Conservation (phyloP, 1,284 basidiomycete genomes). For the Agroathelia rolfsii region DNA sequence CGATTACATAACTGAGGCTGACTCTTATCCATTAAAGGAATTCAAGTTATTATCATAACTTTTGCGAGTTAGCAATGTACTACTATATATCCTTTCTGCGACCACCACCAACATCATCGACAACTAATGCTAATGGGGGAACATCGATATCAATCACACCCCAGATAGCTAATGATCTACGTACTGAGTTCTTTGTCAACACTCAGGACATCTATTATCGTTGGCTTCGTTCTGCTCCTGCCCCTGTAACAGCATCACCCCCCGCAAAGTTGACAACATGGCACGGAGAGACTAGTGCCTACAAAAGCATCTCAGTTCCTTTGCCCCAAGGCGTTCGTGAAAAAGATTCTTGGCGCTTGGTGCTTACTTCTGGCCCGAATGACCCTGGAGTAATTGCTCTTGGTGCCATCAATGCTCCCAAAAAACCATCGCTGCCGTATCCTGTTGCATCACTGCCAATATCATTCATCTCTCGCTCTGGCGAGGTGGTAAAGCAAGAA, state of each 20-base stretch:
- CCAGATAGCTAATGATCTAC: conserved; percentile 71
- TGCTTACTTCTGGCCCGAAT: conserved; percentile 36
- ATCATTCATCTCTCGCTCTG: conserved; percentile 27
- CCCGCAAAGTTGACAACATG: conserved; percentile 65
- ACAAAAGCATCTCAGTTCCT: conserved; percentile 62
- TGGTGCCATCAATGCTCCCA: no score
- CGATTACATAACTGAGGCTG: no score
- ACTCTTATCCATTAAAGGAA: no score
- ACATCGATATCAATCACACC: conserved; percentile 47
- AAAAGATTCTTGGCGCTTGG: conserved; percentile 55
- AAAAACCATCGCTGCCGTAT: no score
- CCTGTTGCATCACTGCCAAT: conserved; percentile 62
- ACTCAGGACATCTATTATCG: no score
- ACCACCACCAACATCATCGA: conserved; percentile 56
- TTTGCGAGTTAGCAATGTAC: no score
- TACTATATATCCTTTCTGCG: conserved; percentile 72
- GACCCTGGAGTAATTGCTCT: no score
- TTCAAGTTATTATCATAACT: no score
- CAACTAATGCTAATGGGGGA: conserved; percentile 25
- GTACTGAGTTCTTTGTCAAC: conserved; percentile 61
- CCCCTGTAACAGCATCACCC: conserved; percentile 21
- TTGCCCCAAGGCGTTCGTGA: conserved; percentile 41
- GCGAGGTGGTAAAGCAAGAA: conserved; percentile 50
- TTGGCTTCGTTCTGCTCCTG: conserved; percentile 12
- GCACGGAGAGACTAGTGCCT: conserved; percentile 47